Conservation (phyloP, 352 stramenopile genomes). For the Pilasporangium apinafurcum region DNA sequence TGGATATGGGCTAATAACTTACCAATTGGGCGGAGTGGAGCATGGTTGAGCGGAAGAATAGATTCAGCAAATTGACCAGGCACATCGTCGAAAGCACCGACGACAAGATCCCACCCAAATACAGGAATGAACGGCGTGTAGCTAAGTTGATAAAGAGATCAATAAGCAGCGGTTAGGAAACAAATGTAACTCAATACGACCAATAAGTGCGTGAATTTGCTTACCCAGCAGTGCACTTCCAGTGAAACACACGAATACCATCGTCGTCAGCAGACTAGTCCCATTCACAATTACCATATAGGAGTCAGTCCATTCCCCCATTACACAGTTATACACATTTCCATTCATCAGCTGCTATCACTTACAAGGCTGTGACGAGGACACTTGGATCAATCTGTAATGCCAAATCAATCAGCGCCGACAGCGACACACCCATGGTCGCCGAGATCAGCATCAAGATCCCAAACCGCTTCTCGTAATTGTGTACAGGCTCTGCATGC, state of each 20-base stretch:
- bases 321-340: slow-evolving; percentile 2
- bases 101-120: slow-evolving; percentile 71
- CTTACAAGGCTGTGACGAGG: slow-evolving; percentile 72
- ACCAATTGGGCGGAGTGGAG: slow-evolving; percentile 60
- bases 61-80: slow-evolving; percentile 40
- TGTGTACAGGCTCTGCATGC: slow-evolving; percentile 39
- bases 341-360: neutral
- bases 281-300: no score
- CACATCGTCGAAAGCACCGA: slow-evolving; percentile 54
- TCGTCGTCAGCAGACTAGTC: slow-evolving; percentile 55
- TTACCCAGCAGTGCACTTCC: slow-evolving; percentile 61
- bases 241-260: slow-evolving; percentile 85
- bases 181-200: neutral
- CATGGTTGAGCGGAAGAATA: slow-evolving; percentile 55
- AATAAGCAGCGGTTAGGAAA: neutral
- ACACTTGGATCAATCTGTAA: slow-evolving; percentile 71
- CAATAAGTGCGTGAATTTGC: slow-evolving; percentile 1
- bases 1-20: slow-evolving; percentile 1
- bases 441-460: slow-evolving; percentile 68
- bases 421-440: slow-evolving; percentile 63
- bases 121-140: slow-evolving; percentile 77
- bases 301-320: no score
- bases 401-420: slow-evolving; percentile 67
- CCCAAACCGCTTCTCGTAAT: slow-evolving; percentile 48
- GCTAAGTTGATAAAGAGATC: slow-evolving; percentile 17